phyloP scores from a whole-genome alignment of 1,284 basidiomycete genomes.

The Irpex sp. region DNA sequence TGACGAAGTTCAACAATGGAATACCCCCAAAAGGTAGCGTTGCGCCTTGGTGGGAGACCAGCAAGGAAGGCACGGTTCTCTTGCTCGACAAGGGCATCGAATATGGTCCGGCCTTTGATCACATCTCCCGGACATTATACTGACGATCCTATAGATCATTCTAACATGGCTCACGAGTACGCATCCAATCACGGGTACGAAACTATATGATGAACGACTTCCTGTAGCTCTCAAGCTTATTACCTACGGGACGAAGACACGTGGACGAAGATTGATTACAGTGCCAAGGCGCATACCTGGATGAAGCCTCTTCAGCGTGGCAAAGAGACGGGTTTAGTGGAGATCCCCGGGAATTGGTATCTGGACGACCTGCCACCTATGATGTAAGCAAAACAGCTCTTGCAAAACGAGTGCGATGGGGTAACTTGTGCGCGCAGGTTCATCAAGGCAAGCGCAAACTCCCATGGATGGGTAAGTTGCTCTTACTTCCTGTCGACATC shows the following conservation, averaged over 20 bases:
- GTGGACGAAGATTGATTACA: slow-evolving; percentile 77
- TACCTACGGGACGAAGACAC: slow-evolving; percentile 67
- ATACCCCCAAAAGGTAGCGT: slow-evolving; percentile 64
- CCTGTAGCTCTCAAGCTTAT: slow-evolving; percentile 62
- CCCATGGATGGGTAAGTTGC: slow-evolving; percentile 56
- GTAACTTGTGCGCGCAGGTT: slow-evolving; percentile 38
- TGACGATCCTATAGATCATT: slow-evolving; percentile 47
- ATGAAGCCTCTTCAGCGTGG: slow-evolving; percentile 73
- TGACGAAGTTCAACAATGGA: slow-evolving; percentile 71
- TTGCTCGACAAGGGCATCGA: slow-evolving; percentile 73
- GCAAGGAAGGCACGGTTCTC: slow-evolving; percentile 64
- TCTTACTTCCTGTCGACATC: too few relatives aligned
- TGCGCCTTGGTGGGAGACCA: slow-evolving; percentile 81
- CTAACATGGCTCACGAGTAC: slow-evolving; percentile 61
- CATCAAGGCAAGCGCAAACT: slow-evolving; percentile 62
- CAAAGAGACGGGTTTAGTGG: slow-evolving; percentile 65
- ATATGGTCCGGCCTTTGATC: slow-evolving; percentile 71
- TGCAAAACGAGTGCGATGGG: neutral
- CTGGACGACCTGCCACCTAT: slow-evolving; percentile 69
- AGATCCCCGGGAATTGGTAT: slow-evolving; percentile 73
- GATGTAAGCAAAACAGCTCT: slow-evolving; percentile 41
- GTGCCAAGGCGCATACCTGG: slow-evolving; percentile 58
- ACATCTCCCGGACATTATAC: slow-evolving; percentile 47
- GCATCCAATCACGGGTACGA: slow-evolving; percentile 13
- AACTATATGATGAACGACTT: neutral